These are phyloP conservation scores for Neostapfia colusana DNA, from an alignment of 176 grass and related monocot genomes.

Conservation along the genomic window DNA sequence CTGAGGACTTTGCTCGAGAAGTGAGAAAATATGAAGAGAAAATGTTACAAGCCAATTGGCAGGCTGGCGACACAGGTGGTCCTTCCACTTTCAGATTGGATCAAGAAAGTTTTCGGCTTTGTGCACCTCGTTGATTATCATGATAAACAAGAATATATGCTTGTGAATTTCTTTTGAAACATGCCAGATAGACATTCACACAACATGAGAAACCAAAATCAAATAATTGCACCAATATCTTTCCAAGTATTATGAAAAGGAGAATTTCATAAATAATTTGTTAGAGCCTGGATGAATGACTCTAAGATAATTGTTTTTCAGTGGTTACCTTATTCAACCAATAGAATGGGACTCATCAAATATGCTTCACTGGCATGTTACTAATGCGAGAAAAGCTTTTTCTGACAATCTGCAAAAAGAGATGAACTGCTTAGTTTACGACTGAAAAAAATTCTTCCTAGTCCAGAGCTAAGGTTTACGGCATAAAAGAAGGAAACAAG, in stretches of 20 bases:
- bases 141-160: slow-evolving; percentile 52
- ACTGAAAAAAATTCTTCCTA: neutral
- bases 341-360: neutral
- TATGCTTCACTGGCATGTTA: neutral
- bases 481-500: slow-evolving; percentile 32
- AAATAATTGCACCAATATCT: slow-evolving; percentile 29
- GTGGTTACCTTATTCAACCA: slow-evolving; percentile 44
- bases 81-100: slow-evolving; percentile 53
- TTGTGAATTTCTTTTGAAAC: slow-evolving; percentile 18
- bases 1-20: neutral
- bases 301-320: neutral
- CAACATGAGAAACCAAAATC: slow-evolving; percentile 29
- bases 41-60: slow-evolving; percentile 27
- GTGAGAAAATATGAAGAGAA: slow-evolving; percentile 36
- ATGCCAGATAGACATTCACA: slow-evolving; percentile 31
- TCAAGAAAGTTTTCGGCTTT: slow-evolving; percentile 43
- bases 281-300: neutral
- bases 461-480: slow-evolving; percentile 3
- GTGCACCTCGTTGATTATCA: slow-evolving; percentile 36
- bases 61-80: slow-evolving; percentile 48
- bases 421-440: slow-evolving; percentile 23
- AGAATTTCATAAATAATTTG: neutral
- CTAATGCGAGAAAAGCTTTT: neutral
- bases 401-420: slow-evolving; percentile 50
- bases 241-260: neutral